Evolutionary conservation across 2,329 filamentous ascomycete genomes (phyloP), one percentile per base, ranked within the genome.

Genomic region (Pyrenochaeta sp.): DNA sequence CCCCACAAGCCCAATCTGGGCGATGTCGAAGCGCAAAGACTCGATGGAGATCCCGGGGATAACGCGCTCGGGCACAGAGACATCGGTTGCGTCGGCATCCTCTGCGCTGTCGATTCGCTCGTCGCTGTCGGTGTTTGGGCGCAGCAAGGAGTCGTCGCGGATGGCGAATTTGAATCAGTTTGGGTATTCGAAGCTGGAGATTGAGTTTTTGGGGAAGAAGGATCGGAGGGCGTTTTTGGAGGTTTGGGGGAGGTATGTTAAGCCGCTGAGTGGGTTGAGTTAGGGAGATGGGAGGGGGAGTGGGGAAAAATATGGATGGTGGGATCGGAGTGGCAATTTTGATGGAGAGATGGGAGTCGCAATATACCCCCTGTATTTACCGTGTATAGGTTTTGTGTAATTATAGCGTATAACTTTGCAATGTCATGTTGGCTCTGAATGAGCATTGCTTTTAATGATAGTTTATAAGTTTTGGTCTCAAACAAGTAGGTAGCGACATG

Each of bases 181-280:
- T 38, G 59, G 55, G 11, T 67, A 65, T 32, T 48, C 49, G 4
- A 51, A 65, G 26, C 30, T 68, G 19, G 55, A 67, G 26, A 64
- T 67, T 19, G 51, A 55, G 36, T 67, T 68, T 22, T 54, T 58
- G 22, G 55, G 27, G n/a, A 63, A 55, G 39, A 42, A 40, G 26
- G 64, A 67, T 48, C 43, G 61, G 4, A 57, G 35, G 15, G 60
- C 54, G 1, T 68, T 67, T 41, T 32, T 66, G 37, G 57, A 54
- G 1, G 28, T 67, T 3, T 68, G 64, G 65, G 53, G 50, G 35
- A 34, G 49, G 26, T 52, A 55, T 51, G 56, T 63, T 2, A 66
- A 58, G 37, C 52, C 54, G 4, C 39, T 61, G 30, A 46, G 40
- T 4, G 20, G 7, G 17, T 18, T 27, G 6, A 13, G 21, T 28